Evolutionary conservation across 805 yeast species (phyloP), one percentile per base, ranked within the genome.

Genomic region (Yarrowia divulgata): DNA sequence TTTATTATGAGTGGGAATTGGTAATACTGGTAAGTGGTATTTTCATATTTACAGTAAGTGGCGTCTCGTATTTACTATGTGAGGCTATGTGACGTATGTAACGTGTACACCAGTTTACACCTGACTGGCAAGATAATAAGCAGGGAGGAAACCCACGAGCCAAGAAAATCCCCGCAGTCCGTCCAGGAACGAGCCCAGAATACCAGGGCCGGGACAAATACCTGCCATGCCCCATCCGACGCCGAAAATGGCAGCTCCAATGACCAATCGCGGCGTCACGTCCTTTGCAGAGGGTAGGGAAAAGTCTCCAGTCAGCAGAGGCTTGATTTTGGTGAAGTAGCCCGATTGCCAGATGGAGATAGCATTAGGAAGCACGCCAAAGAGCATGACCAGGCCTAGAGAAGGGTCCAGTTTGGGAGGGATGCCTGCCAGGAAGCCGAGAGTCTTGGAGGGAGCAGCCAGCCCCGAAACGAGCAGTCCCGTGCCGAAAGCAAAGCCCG

Each of bases 221-320:
- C 52, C 52, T 0, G 52, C 52, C 35, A 48, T 48, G 35, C 52
- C 52, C 52, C 52, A 48, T 48, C 52, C 52, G 35, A 48, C 52
- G 6, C 52, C 52, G 52, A 48, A 48, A 29, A 48, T 48, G 52
- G 52, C 52, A 6, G 52, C 52, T 13, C 52, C 52, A 16, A 48
- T 14, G 18, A 48, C 52, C n/a, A 48, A 37, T 8, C 35, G 18
- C 7, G 52, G 52, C 14, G 52, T 48, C 35, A 48, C 52, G 35
- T 48, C 52, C 52, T 48, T 48, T 12, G 35, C 52, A 12, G 52
- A 29, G 8, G 52, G 52, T 12, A 48, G 37, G 3, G 52, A 48
- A 5, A 48, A 48, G 52, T 48, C 35, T 3, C 52, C 52, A 6
- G 52, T 14, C 35, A 48, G 18, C 35, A 48, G 18, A 14, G 52